Evolutionary conservation across 2,329 filamentous ascomycete species (phyloP).

Genomic region (Aschersonia sp.): DNA sequence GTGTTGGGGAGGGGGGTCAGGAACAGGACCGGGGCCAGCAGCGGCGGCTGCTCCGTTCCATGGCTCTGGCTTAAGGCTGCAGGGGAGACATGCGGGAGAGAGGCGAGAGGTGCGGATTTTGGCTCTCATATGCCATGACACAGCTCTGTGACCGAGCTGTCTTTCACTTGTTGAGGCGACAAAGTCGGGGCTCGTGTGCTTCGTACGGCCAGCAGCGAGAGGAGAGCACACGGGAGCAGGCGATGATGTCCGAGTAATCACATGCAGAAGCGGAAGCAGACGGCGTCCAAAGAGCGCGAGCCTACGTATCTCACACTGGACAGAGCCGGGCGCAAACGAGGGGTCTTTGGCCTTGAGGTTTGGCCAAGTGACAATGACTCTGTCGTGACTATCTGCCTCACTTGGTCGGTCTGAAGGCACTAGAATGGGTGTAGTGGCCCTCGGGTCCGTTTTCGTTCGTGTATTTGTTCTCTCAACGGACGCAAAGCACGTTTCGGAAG

Average conservation of each 20-base stretch:
- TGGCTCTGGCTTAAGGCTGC: conserved; percentile 3
- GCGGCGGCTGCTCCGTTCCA: conserved; percentile 3
- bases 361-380: too few relatives aligned
- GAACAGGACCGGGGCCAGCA: conserved; percentile 1
- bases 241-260: not conserved
- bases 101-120: not conserved
- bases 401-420: too few relatives aligned
- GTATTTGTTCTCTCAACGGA: too few relatives aligned
- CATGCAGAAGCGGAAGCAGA: not conserved
- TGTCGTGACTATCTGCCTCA: too few relatives aligned
- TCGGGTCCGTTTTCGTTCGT: too few relatives aligned
- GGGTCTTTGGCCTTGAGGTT: too few relatives aligned
- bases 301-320: not conserved
- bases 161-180: not conserved
- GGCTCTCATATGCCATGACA: conserved; percentile 3
- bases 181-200: not conserved
- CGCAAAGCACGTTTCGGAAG: too few relatives aligned
- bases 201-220: not conserved
- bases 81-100: conserved; percentile 1
- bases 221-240: not conserved
- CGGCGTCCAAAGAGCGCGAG: not conserved
- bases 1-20: not conserved
- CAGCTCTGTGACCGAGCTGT: conserved; percentile 1
- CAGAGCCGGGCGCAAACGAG: too few relatives aligned
- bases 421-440: too few relatives aligned